phyloP scores from a whole-genome alignment of 2,329 filamentous ascomycete genomes.

The Aspergillus japonicus region DNA sequence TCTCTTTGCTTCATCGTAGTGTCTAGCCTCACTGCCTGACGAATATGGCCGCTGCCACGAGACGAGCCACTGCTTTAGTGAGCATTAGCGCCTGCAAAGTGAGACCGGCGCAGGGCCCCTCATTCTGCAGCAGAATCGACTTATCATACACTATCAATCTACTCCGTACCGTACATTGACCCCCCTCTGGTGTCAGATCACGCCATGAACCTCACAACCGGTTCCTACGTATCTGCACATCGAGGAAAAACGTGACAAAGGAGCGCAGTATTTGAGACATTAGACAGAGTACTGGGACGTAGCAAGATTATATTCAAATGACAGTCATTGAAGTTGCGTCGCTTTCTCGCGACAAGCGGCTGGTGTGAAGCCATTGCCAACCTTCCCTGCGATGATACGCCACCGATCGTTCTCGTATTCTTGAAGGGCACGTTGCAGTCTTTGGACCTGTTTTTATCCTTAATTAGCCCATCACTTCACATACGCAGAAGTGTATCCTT shows the following conservation, averaged over 20 bases:
- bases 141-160: slow-evolving; percentile 15
- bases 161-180: slow-evolving; percentile 12
- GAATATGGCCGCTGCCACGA: neutral
- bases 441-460: slow-evolving; percentile 34
- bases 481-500: neutral
- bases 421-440: slow-evolving; percentile 40
- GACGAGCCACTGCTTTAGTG: slow-evolving; percentile 2
- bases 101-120: slow-evolving; percentile 2
- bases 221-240: slow-evolving; percentile 10
- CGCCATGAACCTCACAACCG: slow-evolving; percentile 10
- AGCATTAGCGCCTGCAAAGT: slow-evolving; percentile 3
- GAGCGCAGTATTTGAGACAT: neutral
- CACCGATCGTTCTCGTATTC: slow-evolving; percentile 68
- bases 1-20: neutral
- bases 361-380: slow-evolving; percentile 85
- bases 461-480: slow-evolving; percentile 11
- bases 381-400: slow-evolving; percentile 87
- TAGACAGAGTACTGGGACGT: neutral
- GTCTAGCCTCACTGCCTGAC: neutral
- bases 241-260: slow-evolving; percentile 11
- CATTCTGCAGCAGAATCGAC: slow-evolving; percentile 8
- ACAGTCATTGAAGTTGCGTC: slow-evolving; percentile 36
- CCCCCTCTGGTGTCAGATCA: slow-evolving; percentile 14
- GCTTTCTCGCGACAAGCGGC: slow-evolving; percentile 82
- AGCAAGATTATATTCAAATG: slow-evolving; percentile 4